A percentile compares a stretch with the other conserved stretches of the same genome.
Evolutionary conservation across 2,329 filamentous ascomycete species (phyloP).

Genomic region (Talaromyces sp.): DNA sequence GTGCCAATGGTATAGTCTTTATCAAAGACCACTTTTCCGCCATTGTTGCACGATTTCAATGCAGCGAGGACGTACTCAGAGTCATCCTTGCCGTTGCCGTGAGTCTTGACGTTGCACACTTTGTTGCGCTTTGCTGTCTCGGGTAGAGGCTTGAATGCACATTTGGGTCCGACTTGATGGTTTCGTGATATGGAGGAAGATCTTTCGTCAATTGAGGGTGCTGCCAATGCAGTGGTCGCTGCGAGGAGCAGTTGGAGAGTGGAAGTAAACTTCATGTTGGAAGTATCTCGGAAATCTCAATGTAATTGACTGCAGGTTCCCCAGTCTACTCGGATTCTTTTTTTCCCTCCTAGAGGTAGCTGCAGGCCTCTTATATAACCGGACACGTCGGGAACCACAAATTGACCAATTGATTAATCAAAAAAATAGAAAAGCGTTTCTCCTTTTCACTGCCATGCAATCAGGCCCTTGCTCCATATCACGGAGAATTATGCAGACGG

Average conservation of each 20-base stretch:
- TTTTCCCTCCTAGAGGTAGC: background rate
- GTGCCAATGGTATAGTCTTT: constrained; percentile 61
- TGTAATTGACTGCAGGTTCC: background rate
- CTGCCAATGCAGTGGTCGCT: constrained; percentile 4
- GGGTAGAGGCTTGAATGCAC: constrained; percentile 31
- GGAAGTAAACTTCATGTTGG: constrained; percentile 5
- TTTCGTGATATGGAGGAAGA: constrained; percentile 21
- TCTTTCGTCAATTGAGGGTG: constrained; percentile 1
- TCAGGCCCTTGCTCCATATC: background rate
- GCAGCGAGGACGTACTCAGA: constrained; percentile 52
- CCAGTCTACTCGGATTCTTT: background rate
- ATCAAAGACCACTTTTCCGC: constrained; percentile 59
- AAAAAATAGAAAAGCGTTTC: background rate
- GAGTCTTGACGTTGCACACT: constrained; percentile 29
- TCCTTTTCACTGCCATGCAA: background rate
- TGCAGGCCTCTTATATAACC: constrained; percentile 2
- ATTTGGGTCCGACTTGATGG: constrained; percentile 28
- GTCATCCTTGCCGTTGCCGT: constrained; percentile 44
- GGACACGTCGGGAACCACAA: background rate
- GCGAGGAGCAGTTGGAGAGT: constrained; percentile 9
- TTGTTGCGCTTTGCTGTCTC: constrained; percentile 24
- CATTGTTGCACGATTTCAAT: constrained; percentile 58
- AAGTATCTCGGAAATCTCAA: background rate
- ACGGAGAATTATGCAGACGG: background rate
- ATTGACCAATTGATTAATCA: background rate